phyloP scores from a whole-genome alignment of 1,284 basidiomycete genomes.

The Waitea zeae region DNA sequence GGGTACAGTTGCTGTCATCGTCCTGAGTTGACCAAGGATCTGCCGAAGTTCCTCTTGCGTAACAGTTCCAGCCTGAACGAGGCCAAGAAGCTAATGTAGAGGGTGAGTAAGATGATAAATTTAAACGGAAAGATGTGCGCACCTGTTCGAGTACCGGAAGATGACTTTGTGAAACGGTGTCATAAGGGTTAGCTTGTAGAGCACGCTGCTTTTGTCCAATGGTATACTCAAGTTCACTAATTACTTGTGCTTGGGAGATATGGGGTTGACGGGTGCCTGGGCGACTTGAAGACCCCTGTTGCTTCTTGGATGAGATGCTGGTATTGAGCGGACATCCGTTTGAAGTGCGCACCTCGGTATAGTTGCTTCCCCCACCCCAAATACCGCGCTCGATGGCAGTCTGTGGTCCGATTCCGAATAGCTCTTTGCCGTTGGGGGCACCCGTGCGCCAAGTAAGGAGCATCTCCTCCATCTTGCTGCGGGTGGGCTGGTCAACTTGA shows the following conservation, averaged over 20 bases:
- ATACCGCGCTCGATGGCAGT: conserved; percentile 61
- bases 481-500: conserved; percentile 67
- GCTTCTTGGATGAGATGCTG: not conserved
- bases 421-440: conserved; percentile 58
- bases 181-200: conserved; percentile 48
- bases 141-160: conserved; percentile 62
- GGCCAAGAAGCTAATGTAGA: conserved; percentile 40
- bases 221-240: conserved; percentile 66
- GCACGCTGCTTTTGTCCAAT: conserved; percentile 59
- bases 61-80: conserved; percentile 67
- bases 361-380: conserved; percentile 42
- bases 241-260: conserved; percentile 55
- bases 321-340: not conserved
- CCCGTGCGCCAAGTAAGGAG: conserved; percentile 83
- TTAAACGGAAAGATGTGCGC: conserved; percentile 14
- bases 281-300: conserved; percentile 7
- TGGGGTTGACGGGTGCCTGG: conserved; percentile 13
- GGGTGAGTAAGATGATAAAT: conserved; percentile 6
- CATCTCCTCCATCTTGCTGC: conserved; percentile 93
- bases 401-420: conserved; percentile 67
- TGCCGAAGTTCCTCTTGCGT: conserved; percentile 68
- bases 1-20: conserved; percentile 32
- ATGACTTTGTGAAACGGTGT: conserved; percentile 43
- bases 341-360: too few species aligned
- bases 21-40: conserved; percentile 62